Evolutionary conservation across 164 flowering plant genomes (phyloP).

Genomic region (Protea cynaroides): DNA sequence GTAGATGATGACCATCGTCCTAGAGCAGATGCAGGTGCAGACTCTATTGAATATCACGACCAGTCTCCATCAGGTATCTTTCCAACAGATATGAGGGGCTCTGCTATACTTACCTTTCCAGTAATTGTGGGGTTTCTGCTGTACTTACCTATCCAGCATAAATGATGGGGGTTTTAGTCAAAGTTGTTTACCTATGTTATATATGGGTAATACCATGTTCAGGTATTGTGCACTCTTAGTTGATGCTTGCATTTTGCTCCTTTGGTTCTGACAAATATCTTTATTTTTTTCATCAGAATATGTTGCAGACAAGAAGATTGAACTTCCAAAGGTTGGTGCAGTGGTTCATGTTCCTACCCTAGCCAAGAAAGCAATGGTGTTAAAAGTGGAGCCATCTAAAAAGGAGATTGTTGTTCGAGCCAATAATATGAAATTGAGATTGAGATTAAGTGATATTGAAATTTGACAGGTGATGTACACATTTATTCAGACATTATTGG

Average conservation of each 20-base stretch:
- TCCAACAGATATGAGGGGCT: neutral
- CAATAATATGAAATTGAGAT: slow-evolving; percentile 63
- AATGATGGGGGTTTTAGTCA: too few relatives aligned
- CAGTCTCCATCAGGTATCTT: slow-evolving; percentile 37
- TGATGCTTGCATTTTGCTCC: too few relatives aligned
- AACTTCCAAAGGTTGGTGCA: slow-evolving; percentile 66
- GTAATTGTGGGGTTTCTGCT: too few relatives aligned
- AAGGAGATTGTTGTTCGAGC: slow-evolving; percentile 67
- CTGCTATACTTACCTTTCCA: neutral
- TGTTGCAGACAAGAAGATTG: slow-evolving; percentile 38
- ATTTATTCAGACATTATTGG: neutral
- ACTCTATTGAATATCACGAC: slow-evolving; percentile 4
- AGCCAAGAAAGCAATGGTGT: slow-evolving; percentile 49
- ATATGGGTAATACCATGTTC: too few relatives aligned
- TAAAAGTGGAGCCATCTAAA: slow-evolving; percentile 57
- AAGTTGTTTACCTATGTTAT: too few relatives aligned
- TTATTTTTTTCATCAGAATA: neutral
- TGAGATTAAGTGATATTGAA: slow-evolving; percentile 48
- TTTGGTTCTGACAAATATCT: too few relatives aligned
- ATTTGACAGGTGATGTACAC: slow-evolving; percentile 13
- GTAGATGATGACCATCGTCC: slow-evolving; percentile 8
- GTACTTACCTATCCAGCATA: too few relatives aligned
- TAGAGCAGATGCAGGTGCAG: slow-evolving; percentile 7
- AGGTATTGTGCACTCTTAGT: too few relatives aligned
- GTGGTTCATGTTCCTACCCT: slow-evolving; percentile 54